Evolutionary conservation across 441 rosid genomes (phyloP).

Genomic region (Gossypium lobatum): DNA sequence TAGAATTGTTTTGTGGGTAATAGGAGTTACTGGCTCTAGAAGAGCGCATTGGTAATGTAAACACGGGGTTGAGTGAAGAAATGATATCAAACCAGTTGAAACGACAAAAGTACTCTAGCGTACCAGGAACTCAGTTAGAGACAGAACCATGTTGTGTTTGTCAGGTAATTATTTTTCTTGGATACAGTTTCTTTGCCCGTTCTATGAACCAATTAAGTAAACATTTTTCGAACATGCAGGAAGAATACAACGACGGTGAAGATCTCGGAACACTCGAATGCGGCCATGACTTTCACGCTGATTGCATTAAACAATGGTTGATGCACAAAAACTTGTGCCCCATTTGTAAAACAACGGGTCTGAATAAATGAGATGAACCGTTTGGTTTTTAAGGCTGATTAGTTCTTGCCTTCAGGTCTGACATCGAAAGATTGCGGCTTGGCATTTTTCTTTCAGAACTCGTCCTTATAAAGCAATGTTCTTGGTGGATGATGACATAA

Average conservation of each 20-base stretch:
- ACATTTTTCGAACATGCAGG: conserved; percentile 36
- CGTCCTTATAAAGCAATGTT: no score
- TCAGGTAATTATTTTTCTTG: conserved; percentile 43
- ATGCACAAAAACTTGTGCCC: conserved; percentile 67
- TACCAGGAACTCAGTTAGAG: conserved; percentile 27
- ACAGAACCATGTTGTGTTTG: conserved; percentile 81
- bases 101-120: conserved; percentile 30
- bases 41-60: conserved; percentile 92
- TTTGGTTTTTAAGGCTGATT: neutral
- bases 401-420: conserved; percentile 1
- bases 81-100: conserved; percentile 40
- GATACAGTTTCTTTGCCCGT: neutral
- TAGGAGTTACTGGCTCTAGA: conserved; percentile 84
- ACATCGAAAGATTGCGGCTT: neutral
- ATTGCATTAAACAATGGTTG: conserved; percentile 71
- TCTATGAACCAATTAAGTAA: neutral
- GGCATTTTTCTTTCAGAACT: neutral
- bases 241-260: conserved; percentile 64
- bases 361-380: conserved; percentile 23
- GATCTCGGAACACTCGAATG: conserved; percentile 69
- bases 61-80: conserved; percentile 78
- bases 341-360: conserved; percentile 49
- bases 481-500: no score
- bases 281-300: conserved; percentile 63
- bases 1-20: neutral